Base-by-base conservation (phyloP, 768 basidiomycete species). In the Floccularia luteovirens region DNA sequence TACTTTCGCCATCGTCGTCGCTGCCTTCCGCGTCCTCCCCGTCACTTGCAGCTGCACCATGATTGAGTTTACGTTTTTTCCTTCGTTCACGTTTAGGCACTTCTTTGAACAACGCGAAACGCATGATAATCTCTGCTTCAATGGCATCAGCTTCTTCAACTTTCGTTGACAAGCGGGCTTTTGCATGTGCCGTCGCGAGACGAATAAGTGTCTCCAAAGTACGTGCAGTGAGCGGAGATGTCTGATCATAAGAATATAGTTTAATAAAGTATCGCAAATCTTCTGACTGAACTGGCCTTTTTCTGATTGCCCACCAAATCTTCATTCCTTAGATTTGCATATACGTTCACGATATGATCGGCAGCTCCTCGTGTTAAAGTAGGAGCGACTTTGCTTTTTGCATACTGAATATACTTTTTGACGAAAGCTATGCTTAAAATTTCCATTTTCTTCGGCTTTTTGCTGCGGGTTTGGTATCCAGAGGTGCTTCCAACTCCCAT, bases 191-290 rank as follows among this genome's bases (percentile, higher is more conserved):
- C 13, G 94, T 99, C 3, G 96, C 80, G 6, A 99, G 75, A 69
- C 96, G 96, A 60, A 99, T 99, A 35, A 99, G 75, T 0, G 96
- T 99, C 62, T 99, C 96, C 43, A 99, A 79, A 2, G 96, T 96
- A 74, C 96, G 93, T 14, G 96, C 94, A 2, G 96, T 99, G 50
- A 99, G 66, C 7, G 96, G 96, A 3, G 94, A 88, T 3, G 96
- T 99, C 94, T 98, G 56, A 21, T 10, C 8, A 34, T 12, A 30
- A 30, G 10, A 19, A 34, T 37, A 37, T 5, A 12, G 22, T 8
- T 11, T 6, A 11, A 12, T 11, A 24, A 37, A 11, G 17, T 37
- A 37, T 5, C 11, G 22, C 5, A 8, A 28, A 28, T 14, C 10
- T 5, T 37, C 11, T 11, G 22, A 37, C 10, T 10, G 20, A 6